phyloP scores from a whole-genome alignment of 805 yeast genomes.

The Candida peoriensis region DNA sequence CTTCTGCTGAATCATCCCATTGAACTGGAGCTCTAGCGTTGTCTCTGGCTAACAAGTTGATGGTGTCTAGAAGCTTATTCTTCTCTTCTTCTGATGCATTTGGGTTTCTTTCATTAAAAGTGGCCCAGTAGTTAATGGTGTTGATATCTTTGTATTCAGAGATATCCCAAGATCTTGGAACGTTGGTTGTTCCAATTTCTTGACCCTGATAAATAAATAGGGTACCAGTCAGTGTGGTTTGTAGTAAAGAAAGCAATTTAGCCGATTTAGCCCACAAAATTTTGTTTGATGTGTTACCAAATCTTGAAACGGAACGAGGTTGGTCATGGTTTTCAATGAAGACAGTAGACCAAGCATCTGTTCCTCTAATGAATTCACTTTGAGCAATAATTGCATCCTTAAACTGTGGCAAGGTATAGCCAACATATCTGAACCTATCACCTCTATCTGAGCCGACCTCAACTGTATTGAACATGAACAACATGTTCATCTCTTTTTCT shows the following conservation, averaged over 20 bases:
- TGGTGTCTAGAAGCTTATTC: constrained; percentile 28
- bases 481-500: constrained; percentile 35
- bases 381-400: constrained; percentile 34
- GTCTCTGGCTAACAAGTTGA: constrained; percentile 42
- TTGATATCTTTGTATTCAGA: constrained; percentile 48
- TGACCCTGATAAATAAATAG: constrained; percentile 57
- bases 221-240: constrained; percentile 47
- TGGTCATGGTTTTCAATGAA: constrained; percentile 58
- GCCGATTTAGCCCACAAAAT: constrained; percentile 34
- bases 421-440: constrained; percentile 32
- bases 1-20: constrained; percentile 39
- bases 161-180: constrained; percentile 38
- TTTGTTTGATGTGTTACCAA: constrained; percentile 38
- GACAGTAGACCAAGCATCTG: constrained; percentile 54
- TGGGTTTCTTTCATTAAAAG: constrained; percentile 24
- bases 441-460: constrained; percentile 33
- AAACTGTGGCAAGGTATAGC: constrained; percentile 33
- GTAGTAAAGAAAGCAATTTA: constrained; percentile 43
- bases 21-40: constrained; percentile 54
- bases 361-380: constrained; percentile 36
- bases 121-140: constrained; percentile 37
- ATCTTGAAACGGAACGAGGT: constrained; percentile 47
- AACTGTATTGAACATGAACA: constrained; percentile 32
- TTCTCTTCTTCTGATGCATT: constrained; percentile 24
- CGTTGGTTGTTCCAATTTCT: constrained; percentile 52